Evolutionary conservation across 2,329 filamentous ascomycete species (phyloP).

Genomic region (Curvularia lunata): DNA sequence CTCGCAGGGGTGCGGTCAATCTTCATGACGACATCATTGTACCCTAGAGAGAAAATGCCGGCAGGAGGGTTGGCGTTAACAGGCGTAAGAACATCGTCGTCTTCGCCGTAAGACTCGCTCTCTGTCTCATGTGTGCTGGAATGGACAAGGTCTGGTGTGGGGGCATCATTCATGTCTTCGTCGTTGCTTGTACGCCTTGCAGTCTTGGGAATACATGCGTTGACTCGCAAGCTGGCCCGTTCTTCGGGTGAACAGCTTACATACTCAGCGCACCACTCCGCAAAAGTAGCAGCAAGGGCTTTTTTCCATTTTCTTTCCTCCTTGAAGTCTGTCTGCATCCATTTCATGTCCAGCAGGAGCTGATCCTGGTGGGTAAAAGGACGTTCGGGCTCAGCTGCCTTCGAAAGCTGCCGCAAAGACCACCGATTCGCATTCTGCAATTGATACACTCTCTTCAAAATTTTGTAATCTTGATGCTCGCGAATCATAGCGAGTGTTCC

Average conservation of each 20-base stretch:
- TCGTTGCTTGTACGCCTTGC: slow-evolving; percentile 19
- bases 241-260: slow-evolving; percentile 69
- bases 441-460: slow-evolving; percentile 85
- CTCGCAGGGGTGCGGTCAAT: slow-evolving; percentile 75
- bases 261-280: slow-evolving; percentile 84
- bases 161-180: slow-evolving; percentile 48
- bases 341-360: slow-evolving; percentile 88
- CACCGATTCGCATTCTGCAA: slow-evolving; percentile 91
- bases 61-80: slow-evolving; percentile 66
- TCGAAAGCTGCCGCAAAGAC: slow-evolving; percentile 88
- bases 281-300: slow-evolving; percentile 78
- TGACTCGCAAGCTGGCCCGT: slow-evolving; percentile 72
- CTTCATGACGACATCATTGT: slow-evolving; percentile 81
- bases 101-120: slow-evolving; percentile 47
- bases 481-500: slow-evolving; percentile 84
- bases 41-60: slow-evolving; percentile 80
- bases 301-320: slow-evolving; percentile 96
- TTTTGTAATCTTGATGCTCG: slow-evolving; percentile 85
- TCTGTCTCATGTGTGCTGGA: slow-evolving; percentile 49
- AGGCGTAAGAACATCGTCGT: slow-evolving; percentile 51
- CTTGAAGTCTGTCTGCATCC: slow-evolving; percentile 96
- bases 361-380: slow-evolving; percentile 84
- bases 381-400: slow-evolving; percentile 78
- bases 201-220: slow-evolving; percentile 51
- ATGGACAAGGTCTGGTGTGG: slow-evolving; percentile 49